Conservation (phyloP, 2,329 filamentous ascomycete species). For the Colletotrichum sp. region DNA sequence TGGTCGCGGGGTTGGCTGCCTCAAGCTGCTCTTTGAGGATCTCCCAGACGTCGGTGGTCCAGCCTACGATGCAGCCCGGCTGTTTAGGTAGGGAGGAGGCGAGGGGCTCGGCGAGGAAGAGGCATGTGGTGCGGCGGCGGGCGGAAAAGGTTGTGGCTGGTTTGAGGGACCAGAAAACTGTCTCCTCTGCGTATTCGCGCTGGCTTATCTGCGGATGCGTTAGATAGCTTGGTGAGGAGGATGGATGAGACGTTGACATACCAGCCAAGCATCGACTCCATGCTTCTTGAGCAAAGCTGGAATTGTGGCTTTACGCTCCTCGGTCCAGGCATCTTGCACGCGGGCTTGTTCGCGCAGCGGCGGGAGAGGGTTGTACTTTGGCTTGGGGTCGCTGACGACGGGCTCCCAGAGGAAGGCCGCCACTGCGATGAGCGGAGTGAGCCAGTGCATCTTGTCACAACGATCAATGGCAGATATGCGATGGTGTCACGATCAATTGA, state of each 20-base stretch:
- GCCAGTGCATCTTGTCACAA: constrained; percentile 4
- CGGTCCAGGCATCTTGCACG: constrained; percentile 48
- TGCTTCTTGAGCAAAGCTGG: constrained; percentile 48
- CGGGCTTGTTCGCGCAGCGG: constrained; percentile 47
- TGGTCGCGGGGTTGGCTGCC: constrained; percentile 35
- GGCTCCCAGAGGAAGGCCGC: not conserved
- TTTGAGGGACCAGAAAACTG: constrained; percentile 56
- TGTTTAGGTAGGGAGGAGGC: constrained; percentile 31
- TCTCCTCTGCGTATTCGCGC: constrained; percentile 57
- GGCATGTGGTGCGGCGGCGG: constrained; percentile 52
- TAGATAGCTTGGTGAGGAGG: not conserved
- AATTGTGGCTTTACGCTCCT: constrained; percentile 44
- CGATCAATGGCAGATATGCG: no score
- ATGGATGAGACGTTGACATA: constrained; percentile 26
- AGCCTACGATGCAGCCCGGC: constrained; percentile 22
- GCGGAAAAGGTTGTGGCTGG: constrained; percentile 50
- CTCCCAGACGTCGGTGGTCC: constrained; percentile 38
- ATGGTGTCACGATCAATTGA: not conserved
- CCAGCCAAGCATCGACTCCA: constrained; percentile 53
- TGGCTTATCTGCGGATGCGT: constrained; percentile 46
- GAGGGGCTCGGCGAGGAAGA: constrained; percentile 47
- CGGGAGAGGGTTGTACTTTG: constrained; percentile 42
- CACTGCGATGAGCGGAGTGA: not conserved
- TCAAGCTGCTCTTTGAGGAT: constrained; percentile 42
- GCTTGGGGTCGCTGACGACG: not conserved